Evolutionary conservation across 352 stramenopile genomes (phyloP).

Genomic region (Globisporangium echinulatum): DNA sequence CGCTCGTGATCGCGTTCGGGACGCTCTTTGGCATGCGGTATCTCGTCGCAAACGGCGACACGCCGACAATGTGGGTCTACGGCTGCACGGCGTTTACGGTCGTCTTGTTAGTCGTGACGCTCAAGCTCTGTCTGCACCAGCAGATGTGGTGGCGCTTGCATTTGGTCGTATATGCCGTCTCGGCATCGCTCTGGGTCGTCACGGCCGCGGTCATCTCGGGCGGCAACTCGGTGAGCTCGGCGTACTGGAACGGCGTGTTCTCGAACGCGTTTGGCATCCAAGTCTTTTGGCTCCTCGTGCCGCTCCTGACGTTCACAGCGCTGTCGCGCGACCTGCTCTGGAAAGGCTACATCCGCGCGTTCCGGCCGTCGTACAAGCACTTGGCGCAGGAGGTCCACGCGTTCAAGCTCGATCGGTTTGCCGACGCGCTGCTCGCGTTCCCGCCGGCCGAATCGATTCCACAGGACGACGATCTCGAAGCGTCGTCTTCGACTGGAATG

Average conservation of each 20-base stretch:
- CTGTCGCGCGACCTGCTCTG: constrained; percentile 75
- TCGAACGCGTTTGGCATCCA: constrained; percentile 54
- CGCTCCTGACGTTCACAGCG: constrained; percentile 60
- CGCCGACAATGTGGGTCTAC: constrained; percentile 91
- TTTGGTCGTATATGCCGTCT: constrained; percentile 59
- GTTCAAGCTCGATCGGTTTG: constrained; percentile 50
- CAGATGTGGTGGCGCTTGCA: constrained; percentile 82
- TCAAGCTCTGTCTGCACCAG: constrained; percentile 90
- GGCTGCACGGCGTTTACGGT: constrained; percentile 92
- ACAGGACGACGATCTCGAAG: constrained; percentile 25
- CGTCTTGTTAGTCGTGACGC: constrained; percentile 92
- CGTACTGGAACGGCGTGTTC: constrained; percentile 84
- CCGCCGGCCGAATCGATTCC: constrained; percentile 71
- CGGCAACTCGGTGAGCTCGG: constrained; percentile 62
- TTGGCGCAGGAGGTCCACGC: constrained; percentile 80
- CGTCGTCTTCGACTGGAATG: constrained; percentile 3
- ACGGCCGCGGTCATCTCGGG: constrained; percentile 68
- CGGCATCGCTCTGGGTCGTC: constrained; percentile 66
- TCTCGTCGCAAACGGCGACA: constrained; percentile 76
- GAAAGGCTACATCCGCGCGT: constrained; percentile 81
- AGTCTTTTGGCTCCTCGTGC: constrained; percentile 74
- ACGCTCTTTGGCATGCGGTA: constrained; percentile 80
- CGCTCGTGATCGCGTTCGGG: constrained; percentile 77
- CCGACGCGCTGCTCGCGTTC: constrained; percentile 70
- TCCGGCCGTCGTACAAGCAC: constrained; percentile 79